These are phyloP conservation scores for Ophiostoma sp. DNA, from an alignment of 2,329 filamentous ascomycete species.

Conservation along the genomic window DNA sequence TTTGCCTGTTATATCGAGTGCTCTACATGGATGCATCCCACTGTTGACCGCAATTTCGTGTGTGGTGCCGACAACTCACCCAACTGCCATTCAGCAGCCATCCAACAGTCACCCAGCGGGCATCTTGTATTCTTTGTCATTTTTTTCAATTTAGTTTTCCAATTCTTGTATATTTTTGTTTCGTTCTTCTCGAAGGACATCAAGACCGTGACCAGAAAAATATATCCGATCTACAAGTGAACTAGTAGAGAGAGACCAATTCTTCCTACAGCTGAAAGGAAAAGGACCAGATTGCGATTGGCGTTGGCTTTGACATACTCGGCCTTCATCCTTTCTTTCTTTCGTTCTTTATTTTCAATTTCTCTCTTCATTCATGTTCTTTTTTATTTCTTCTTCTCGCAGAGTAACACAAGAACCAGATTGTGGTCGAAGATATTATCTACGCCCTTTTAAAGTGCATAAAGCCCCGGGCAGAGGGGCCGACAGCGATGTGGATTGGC, in stretches of 20 bases:
- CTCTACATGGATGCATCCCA: background rate
- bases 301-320: background rate
- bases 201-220: background rate
- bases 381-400: background rate
- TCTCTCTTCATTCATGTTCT: background rate
- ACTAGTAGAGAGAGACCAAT: constrained; percentile 2
- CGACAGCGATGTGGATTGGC: constrained; percentile 2
- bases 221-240: background rate
- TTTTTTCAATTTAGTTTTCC: background rate
- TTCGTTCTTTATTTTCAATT: background rate
- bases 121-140: background rate
- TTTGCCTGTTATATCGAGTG: background rate
- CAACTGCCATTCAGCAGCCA: background rate
- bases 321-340: background rate
- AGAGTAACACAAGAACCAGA: too few species aligned
- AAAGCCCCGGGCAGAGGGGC: background rate
- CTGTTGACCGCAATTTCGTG: background rate
- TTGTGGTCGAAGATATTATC: too few species aligned
- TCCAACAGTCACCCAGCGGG: too few species aligned
- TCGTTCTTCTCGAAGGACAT: background rate
- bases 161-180: background rate
- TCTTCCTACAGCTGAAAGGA: background rate
- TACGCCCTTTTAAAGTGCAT: background rate
- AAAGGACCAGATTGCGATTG: constrained; percentile 1
- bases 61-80: background rate